Evolutionary conservation across 148 eudicot species (phyloP), one percentile per base, ranked within the genome.

Genomic region (Diospyros kaki): DNA sequence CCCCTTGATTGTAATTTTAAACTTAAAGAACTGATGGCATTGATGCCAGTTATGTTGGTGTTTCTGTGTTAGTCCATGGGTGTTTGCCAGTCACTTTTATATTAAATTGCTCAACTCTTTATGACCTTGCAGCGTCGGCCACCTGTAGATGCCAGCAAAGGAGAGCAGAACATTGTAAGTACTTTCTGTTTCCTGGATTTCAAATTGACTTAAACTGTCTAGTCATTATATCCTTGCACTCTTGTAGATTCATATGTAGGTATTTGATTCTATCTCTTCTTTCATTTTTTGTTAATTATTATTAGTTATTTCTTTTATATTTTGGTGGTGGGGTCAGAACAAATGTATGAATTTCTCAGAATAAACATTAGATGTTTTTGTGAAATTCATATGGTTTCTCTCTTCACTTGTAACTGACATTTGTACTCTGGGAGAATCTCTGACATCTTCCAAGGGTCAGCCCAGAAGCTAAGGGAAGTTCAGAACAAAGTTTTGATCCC

Each of bases 81-180:
- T 66, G 69, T n/a, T 66, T 44, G 46, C 46, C 53, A 9, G 46
- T 69, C 40, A 63, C 44, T 45, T 18, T 45, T 66, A 40, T 38
- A 39, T 1, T 38, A 68, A 66, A 45, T 52, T 67, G 14, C 62
- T 28, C 68, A 28, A 50, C 11, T 75, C 7, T 9, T 44, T 76
- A 58, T 45, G 15, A 58, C 42, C 52, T 62, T 88, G 85, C 94
- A 92, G 97, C 81, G 97, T 73, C 97, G 91, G 46, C 97, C 89
- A 40, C 87, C 92, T 6, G 39, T 88, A 14, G 89, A 90, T 76
- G 74, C 39, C 18, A 77, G 72, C 13, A 83, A 82, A 75, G 91
- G 85, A 79, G 84, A 80, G 72, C 81, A 80, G 75, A 92, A 88
- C 86, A 58, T 82, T 81, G 97, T 90, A 81, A 83, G 91, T 82